phyloP scores from a whole-genome alignment of 2,329 filamentous ascomycete species.

The Fonsecaea pugnacius region DNA sequence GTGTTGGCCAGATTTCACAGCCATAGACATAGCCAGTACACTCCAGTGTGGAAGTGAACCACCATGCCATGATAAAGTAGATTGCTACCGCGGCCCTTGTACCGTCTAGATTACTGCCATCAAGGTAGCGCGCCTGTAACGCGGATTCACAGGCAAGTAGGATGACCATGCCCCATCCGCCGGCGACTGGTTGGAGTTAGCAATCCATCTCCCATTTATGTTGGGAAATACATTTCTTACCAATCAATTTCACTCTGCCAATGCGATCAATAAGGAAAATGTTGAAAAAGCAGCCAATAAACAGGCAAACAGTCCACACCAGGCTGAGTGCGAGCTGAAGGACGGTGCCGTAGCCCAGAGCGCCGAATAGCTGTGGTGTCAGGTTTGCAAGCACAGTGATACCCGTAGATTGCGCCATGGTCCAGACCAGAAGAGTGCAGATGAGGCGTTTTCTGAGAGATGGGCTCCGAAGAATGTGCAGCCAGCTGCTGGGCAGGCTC shows the following conservation, averaged over 20 bases:
- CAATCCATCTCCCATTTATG: constrained; percentile 9
- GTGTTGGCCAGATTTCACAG: constrained; percentile 31
- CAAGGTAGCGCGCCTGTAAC: constrained; percentile 42
- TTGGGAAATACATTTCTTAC: constrained; percentile 4
- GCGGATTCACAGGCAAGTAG: constrained; percentile 44
- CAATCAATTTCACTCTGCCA: constrained; percentile 24
- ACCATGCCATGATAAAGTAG: constrained; percentile 47
- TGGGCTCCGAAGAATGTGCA: constrained; percentile 35
- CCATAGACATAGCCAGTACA: constrained; percentile 26
- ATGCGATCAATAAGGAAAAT: constrained; percentile 38
- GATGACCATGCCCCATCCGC: constrained; percentile 45
- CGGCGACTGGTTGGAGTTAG: constrained; percentile 39
- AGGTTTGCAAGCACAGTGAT: constrained; percentile 42
- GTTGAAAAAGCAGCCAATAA: constrained; percentile 41
- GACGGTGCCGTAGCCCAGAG: constrained; percentile 25
- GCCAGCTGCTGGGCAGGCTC: not conserved
- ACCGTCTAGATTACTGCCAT: constrained; percentile 40
- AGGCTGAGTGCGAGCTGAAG: constrained; percentile 20
- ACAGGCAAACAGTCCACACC: constrained; percentile 34
- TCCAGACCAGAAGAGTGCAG: constrained; percentile 40
- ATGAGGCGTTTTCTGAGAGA: constrained; percentile 39
- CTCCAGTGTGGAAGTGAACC: constrained; percentile 43
- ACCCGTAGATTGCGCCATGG: constrained; percentile 42
- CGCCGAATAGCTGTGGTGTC: constrained; percentile 27
- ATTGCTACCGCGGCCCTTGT: constrained; percentile 46